Conservation (phyloP, 345 rosid species). For the Gossypium anomalum region DNA sequence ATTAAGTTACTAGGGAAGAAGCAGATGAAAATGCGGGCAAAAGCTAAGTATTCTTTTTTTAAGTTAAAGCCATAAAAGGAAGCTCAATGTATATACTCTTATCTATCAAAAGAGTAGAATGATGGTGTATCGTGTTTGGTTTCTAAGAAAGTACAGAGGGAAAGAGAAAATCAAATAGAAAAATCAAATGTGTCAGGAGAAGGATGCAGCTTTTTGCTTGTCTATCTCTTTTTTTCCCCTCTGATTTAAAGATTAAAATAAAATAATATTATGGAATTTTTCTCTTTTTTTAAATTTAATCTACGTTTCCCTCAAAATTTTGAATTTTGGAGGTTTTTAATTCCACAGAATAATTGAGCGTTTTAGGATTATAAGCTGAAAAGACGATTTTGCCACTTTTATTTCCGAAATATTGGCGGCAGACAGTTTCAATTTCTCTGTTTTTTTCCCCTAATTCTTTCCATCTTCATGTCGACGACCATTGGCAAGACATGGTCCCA, state of each 20-base stretch:
- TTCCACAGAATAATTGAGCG: constrained; percentile 16
- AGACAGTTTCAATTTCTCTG: too few relatives aligned
- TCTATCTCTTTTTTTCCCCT: not conserved
- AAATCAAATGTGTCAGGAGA: constrained; percentile 33
- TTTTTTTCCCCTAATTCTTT: too few relatives aligned
- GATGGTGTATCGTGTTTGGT: constrained; percentile 29
- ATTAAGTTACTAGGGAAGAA: constrained; percentile 8
- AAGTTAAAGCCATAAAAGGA: constrained; percentile 12
- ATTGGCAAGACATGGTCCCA: too few relatives aligned
- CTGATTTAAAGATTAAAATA: not conserved
- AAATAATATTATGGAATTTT: not conserved
- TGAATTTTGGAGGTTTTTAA: constrained; percentile 38
- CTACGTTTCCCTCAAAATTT: constrained; percentile 20
- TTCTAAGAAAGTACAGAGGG: constrained; percentile 33
- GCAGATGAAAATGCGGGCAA: constrained; percentile 12
- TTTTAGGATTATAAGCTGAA: constrained; percentile 17
- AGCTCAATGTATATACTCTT: constrained; percentile 17
- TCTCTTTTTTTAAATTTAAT: not conserved
- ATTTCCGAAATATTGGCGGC: not conserved
- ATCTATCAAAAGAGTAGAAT: not conserved
- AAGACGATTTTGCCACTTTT: constrained; percentile 27
- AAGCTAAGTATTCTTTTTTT: constrained; percentile 10
- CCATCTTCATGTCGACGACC: too few relatives aligned
- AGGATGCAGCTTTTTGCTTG: constrained; percentile 40
- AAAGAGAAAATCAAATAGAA: constrained; percentile 21